Evolutionary conservation across 371 early-diverging fungal species (phyloP).

Genomic region (Chytridium lagenaria): DNA sequence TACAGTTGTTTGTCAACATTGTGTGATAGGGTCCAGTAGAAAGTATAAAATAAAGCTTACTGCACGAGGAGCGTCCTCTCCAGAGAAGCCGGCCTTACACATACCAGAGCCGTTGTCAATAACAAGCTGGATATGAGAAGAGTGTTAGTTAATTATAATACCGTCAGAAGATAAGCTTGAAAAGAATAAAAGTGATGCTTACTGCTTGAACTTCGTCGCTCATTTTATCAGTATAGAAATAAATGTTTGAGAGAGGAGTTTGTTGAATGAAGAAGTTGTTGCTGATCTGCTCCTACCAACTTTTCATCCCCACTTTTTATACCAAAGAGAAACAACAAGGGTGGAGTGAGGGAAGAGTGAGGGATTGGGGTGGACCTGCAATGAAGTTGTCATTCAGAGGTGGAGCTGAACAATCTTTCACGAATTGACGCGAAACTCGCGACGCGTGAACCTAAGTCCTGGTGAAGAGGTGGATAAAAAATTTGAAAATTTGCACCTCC

Average conservation of each 20-base stretch:
- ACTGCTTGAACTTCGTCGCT: conserved; percentile 16
- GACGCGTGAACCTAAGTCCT: too few relatives aligned
- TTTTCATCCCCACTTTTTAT: background rate
- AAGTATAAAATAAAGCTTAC: conserved; percentile 62
- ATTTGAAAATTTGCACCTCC: too few relatives aligned
- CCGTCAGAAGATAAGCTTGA: background rate
- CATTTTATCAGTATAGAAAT: background rate
- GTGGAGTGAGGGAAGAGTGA: background rate
- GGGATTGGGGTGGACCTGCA: too few relatives aligned
- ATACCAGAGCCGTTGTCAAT: conserved; percentile 99
- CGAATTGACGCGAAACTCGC: too few relatives aligned
- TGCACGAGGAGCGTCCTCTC: conserved; percentile 98
- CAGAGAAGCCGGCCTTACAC: conserved; percentile 99
- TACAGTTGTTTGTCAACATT: conserved; percentile 30
- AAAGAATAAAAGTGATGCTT: background rate
- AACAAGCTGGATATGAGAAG: conserved; percentile 5
- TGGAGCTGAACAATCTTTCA: too few relatives aligned
- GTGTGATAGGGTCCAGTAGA: background rate
- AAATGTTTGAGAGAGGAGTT: background rate
- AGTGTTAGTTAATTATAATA: background rate
- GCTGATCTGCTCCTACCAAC: background rate
- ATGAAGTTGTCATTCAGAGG: too few relatives aligned
- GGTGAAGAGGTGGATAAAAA: too few relatives aligned
- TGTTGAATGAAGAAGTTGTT: background rate
- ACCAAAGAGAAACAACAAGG: background rate